Percentiles rank a stretch among this genome's conserved stretches.
Conservation (phyloP, 2,329 filamentous ascomycete genomes). For the Chrysoporthe cubensis region DNA sequence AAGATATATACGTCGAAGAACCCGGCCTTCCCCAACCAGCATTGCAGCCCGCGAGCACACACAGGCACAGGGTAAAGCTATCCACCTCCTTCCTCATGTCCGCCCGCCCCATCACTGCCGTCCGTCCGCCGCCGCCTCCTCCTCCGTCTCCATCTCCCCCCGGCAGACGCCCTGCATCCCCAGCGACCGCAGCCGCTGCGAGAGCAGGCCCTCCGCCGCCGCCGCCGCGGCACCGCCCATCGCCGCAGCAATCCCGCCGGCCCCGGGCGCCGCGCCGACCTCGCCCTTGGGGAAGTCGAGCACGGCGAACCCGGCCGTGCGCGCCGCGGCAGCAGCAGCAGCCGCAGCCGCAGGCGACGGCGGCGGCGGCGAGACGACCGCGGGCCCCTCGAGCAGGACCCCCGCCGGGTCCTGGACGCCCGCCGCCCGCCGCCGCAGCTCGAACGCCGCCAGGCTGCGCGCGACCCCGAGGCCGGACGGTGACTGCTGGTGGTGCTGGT, state of each 20-base stretch:
- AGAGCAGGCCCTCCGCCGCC: constrained; percentile 68
- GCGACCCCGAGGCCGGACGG: constrained; percentile 53
- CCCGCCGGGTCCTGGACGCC: constrained; percentile 15
- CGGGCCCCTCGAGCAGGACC: not conserved
- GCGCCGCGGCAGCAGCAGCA: too few relatives aligned
- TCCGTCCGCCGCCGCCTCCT: not conserved
- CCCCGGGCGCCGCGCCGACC: constrained; percentile 33
- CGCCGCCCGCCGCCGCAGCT: constrained; percentile 10
- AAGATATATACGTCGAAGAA: too few relatives aligned
- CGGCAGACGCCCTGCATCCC: constrained; percentile 47
- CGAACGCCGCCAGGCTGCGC: not conserved
- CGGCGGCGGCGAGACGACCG: not conserved
- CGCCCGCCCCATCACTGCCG: not conserved
- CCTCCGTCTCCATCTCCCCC: not conserved
- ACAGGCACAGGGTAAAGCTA: too few relatives aligned
- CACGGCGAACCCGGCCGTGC: constrained; percentile 28
- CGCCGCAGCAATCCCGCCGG: not conserved
- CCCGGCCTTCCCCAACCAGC: too few relatives aligned
- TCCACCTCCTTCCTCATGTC: too few relatives aligned
- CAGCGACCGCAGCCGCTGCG: constrained; percentile 67
- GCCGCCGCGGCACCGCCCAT: constrained; percentile 53
- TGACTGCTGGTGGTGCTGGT: constrained; percentile 28
- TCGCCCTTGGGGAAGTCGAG: constrained; percentile 35
- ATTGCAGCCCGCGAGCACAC: too few relatives aligned
- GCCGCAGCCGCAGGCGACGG: constrained; percentile 3